Evolutionary conservation across 176 grass and related monocot species (phyloP).

Genomic region (Oryza officinalis): DNA sequence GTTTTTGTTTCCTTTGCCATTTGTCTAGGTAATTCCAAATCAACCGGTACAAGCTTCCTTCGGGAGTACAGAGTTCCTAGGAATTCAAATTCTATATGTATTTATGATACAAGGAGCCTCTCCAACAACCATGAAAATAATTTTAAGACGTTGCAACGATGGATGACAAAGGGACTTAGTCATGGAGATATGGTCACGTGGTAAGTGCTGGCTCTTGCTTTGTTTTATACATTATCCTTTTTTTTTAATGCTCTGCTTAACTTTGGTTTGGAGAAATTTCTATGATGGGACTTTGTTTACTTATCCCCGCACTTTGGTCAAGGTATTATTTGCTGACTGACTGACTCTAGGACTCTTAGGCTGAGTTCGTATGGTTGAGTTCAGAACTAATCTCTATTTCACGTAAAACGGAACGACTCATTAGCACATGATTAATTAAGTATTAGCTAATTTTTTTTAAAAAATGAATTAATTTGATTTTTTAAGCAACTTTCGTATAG

Average conservation of each 20-base stretch:
- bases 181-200: conserved; percentile 55
- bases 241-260: not conserved
- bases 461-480: too few relatives aligned
- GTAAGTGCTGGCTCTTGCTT: conserved; percentile 33
- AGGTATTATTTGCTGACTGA: not conserved
- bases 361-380: too few relatives aligned
- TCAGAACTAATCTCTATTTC: too few relatives aligned
- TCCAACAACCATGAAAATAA: conserved; percentile 40
- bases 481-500: too few relatives aligned
- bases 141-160: conserved; percentile 52
- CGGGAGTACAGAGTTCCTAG: conserved; percentile 70
- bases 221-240: not conserved
- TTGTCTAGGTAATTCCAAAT: conserved; percentile 53
- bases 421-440: too few relatives aligned
- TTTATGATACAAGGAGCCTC: conserved; percentile 73
- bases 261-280: conserved; percentile 2
- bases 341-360: not conserved
- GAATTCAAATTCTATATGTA: conserved; percentile 66
- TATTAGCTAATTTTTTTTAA: too few relatives aligned
- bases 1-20: conserved; percentile 23
- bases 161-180: conserved; percentile 70
- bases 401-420: too few relatives aligned
- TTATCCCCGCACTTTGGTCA: not conserved
- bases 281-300: conserved; percentile 10
- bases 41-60: conserved; percentile 43